Evolutionary conservation across 768 basidiomycete genomes (phyloP), one percentile per base, ranked within the genome.

Genomic region (Boletus edulis): DNA sequence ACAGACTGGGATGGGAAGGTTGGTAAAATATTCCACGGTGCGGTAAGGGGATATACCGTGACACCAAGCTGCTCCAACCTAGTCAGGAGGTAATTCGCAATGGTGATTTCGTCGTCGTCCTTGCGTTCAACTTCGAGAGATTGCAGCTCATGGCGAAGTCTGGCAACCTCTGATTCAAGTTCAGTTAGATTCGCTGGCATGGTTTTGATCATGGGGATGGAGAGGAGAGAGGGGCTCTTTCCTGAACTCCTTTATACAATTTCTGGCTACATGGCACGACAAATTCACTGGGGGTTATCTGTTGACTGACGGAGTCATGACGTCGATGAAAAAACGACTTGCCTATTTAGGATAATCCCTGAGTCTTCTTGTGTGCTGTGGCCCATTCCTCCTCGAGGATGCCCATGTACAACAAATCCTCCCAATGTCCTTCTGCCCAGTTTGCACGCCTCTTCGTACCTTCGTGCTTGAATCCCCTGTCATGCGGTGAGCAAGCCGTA

Each of bases 1-100:
- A 93, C 80, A 44, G 81, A 79, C 89, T 93, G 55, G 11, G 55
- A 24, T 39, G 45, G 51, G 8, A 49, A 14, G 9, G 3, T 15
- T 34, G 27, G 53, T 31, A 48, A 29, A 29, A 11, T 39, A 6
- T 11, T 11, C 34, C 46, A 9, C n/a, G 13, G 6, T 35, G 13
- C 2, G 31, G 34, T 4, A 17, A 43, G 22, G 22, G 31, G 15
- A 57, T 77, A 20, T 67, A 85, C 87, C 54, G 76, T 81, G 51
- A 88, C 84, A 18, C 78, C 81, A 31, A 90, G 75, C 62, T 90
- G 86, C 1, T 77, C 79, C 38, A 89, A 73, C 50, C 87, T 75
- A 20, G 81, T 68, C 29, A 89, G 75, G 44, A 89, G 75, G 59
- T 89, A 89, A 35, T 81, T 68, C 5, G 82, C 80, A 41, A 89